Percentiles rank a stretch among this genome's conserved stretches.
These are phyloP conservation scores for Wickerhamomyces tratensis DNA, from an alignment of 805 yeast genomes.

Conservation along the genomic window DNA sequence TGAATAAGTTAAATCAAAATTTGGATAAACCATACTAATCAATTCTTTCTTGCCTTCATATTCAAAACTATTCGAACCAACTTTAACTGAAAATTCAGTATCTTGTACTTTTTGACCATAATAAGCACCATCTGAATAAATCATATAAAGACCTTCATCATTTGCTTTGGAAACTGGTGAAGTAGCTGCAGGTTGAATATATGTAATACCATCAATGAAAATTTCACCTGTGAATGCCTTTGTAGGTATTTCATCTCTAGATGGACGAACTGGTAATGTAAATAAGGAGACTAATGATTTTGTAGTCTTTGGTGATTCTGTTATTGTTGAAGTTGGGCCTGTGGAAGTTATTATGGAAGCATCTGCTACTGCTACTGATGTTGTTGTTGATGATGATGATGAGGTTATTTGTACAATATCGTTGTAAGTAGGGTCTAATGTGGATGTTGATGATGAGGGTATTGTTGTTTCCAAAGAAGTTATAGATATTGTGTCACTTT, in stretches of 20 bases:
- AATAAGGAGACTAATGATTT: slow-evolving; percentile 1
- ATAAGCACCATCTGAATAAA: slow-evolving; percentile 10
- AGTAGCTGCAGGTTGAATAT: slow-evolving; percentile 16
- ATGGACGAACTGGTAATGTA: slow-evolving; percentile 3
- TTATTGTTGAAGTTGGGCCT: neutral
- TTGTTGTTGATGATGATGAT: neutral
- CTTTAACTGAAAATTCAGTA: slow-evolving; percentile 13
- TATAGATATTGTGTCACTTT: neutral
- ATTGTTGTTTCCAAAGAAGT: too few species aligned
- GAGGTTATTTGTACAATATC: too few species aligned
- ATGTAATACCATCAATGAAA: slow-evolving; percentile 10
- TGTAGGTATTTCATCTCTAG: slow-evolving; percentile 4
- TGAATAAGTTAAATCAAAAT: slow-evolving; percentile 35
- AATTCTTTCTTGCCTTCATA: slow-evolving; percentile 29
- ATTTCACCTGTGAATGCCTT: neutral
- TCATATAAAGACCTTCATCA: slow-evolving; percentile 37
- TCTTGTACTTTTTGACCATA: slow-evolving; percentile 24
- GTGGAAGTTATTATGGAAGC: neutral
- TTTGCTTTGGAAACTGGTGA: slow-evolving; percentile 12
- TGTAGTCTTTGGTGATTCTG: neutral
- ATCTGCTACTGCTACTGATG: neutral
- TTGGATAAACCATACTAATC: slow-evolving; percentile 34
- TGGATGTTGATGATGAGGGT: too few species aligned
- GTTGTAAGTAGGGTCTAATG: too few species aligned
- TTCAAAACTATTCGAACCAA: slow-evolving; percentile 23